Percentiles rank a stretch among this genome's conserved stretches.
Evolutionary conservation across 2,329 filamentous ascomycete species (phyloP).

Genomic region (Daldinia sp.): DNA sequence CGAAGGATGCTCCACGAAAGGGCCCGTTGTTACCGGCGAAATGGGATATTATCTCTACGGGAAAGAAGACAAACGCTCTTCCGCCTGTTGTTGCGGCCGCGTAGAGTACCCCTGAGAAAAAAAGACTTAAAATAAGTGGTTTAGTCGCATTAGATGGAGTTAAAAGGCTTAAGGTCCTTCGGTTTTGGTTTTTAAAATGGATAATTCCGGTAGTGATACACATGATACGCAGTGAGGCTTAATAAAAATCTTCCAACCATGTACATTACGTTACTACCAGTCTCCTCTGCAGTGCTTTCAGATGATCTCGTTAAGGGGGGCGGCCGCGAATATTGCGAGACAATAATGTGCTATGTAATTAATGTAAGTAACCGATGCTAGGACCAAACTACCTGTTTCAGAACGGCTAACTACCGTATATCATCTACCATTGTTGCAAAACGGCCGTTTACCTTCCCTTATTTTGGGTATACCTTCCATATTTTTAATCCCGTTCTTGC

Average conservation of each 20-base stretch:
- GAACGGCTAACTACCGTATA: slow-evolving; percentile 21
- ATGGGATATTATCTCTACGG: slow-evolving; percentile 46
- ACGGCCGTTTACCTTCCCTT: not conserved
- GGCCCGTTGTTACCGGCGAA: slow-evolving; percentile 55
- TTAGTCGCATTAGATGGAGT: slow-evolving; percentile 29
- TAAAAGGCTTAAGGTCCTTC: slow-evolving; percentile 15
- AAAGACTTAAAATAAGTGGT: not conserved
- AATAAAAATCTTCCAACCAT: slow-evolving; percentile 15
- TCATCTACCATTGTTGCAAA: slow-evolving; percentile 4
- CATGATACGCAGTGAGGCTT: not conserved
- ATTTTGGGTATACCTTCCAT: not conserved
- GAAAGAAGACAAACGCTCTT: slow-evolving; percentile 37
- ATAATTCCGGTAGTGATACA: slow-evolving; percentile 11
- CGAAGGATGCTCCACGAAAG: slow-evolving; percentile 70
- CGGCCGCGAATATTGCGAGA: slow-evolving; percentile 4
- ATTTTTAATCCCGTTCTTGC: too few relatives aligned
- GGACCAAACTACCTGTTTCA: slow-evolving; percentile 24
- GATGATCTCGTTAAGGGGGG: not conserved
- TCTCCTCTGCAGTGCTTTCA: slow-evolving; percentile 5
- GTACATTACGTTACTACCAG: slow-evolving; percentile 3
- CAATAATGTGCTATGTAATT: too few relatives aligned
- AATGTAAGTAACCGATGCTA: slow-evolving; percentile 29
- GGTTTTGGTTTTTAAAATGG: slow-evolving; percentile 13
- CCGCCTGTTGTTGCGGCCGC: slow-evolving; percentile 41
- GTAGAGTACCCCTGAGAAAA: slow-evolving; percentile 23